These are phyloP conservation scores for Sisymbrium irio DNA, from an alignment of 345 rosid species.

Conservation along the genomic window DNA sequence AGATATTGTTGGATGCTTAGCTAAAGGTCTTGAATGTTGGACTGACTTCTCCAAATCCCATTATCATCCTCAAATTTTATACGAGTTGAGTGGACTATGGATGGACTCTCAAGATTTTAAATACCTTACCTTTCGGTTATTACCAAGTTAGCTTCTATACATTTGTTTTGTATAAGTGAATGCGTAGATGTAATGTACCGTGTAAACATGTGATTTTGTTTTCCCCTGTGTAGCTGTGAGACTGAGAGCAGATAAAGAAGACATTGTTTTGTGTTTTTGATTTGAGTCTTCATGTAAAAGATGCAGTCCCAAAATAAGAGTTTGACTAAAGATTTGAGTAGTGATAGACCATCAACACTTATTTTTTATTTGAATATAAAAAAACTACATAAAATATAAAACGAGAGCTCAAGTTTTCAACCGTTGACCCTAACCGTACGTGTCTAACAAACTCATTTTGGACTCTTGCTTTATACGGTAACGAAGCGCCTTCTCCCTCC, in stretches of 20 bases:
- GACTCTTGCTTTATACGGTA: constrained; percentile 24
- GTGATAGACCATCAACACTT: neutral
- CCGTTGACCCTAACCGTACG: constrained; percentile 3
- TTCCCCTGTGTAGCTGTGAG: neutral
- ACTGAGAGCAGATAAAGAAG: neutral
- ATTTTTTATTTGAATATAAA: neutral
- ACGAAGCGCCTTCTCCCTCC: constrained; percentile 2
- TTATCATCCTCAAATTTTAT: too few species aligned
- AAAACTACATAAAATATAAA: neutral
- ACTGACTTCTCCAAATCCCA: too few species aligned
- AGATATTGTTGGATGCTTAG: too few species aligned
- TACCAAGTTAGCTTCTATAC: neutral
- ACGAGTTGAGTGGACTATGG: too few species aligned
- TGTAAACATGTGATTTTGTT: neutral
- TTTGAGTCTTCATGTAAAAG: neutral
- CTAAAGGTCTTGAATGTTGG: too few species aligned
- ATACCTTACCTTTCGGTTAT: too few species aligned
- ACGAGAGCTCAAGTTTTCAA: neutral
- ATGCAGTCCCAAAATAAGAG: neutral
- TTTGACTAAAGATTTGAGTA: neutral
- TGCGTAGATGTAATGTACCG: neutral
- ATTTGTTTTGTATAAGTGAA: neutral
- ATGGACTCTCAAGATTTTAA: too few species aligned
- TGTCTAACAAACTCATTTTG: constrained; percentile 11
- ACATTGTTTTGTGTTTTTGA: neutral